Evolutionary conservation across 2,329 filamentous ascomycete genomes (phyloP).

Genomic region (Verticillium tricorpus): DNA sequence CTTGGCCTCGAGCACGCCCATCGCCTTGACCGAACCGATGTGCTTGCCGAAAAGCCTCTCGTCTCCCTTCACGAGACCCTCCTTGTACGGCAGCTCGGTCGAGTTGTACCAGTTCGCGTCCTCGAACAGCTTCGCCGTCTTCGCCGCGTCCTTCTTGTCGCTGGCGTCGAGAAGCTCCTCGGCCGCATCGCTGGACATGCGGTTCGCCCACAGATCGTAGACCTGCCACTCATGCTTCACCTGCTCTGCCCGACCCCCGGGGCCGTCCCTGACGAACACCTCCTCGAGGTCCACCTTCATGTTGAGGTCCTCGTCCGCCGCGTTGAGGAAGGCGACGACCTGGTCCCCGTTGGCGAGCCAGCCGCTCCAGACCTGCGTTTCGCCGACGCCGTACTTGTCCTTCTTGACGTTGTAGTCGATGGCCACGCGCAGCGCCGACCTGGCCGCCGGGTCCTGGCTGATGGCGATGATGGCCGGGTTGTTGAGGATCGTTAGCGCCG

Average conservation of each 20-base stretch:
- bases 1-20: constrained; percentile 2
- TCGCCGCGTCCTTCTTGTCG: not conserved
- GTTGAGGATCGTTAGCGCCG: constrained; percentile 10
- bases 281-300: constrained; percentile 12
- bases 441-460: constrained; percentile 24
- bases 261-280: constrained; percentile 17
- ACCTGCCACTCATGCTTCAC: constrained; percentile 14
- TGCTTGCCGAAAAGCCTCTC: constrained; percentile 16
- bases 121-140: constrained; percentile 4
- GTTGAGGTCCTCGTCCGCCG: constrained; percentile 10
- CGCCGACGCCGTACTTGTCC: constrained; percentile 18
- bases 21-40: constrained; percentile 12
- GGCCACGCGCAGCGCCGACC: constrained; percentile 14
- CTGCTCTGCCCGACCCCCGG: constrained; percentile 15
- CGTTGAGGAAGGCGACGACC: constrained; percentile 12
- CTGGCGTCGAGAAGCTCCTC: constrained; percentile 10
- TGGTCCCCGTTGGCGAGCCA: constrained; percentile 15
- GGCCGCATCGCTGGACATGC: constrained; percentile 12
- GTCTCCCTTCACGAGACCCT: constrained; percentile 13
- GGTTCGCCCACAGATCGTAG: constrained; percentile 16
- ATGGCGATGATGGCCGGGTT: constrained; percentile 17
- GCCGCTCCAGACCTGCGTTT: constrained; percentile 23
- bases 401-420: constrained; percentile 13
- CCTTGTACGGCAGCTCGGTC: constrained; percentile 13
- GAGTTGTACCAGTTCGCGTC: constrained; percentile 15